These are phyloP conservation scores for Peronospora belbahrii DNA, from an alignment of 352 stramenopile genomes.

Conservation along the genomic window DNA sequence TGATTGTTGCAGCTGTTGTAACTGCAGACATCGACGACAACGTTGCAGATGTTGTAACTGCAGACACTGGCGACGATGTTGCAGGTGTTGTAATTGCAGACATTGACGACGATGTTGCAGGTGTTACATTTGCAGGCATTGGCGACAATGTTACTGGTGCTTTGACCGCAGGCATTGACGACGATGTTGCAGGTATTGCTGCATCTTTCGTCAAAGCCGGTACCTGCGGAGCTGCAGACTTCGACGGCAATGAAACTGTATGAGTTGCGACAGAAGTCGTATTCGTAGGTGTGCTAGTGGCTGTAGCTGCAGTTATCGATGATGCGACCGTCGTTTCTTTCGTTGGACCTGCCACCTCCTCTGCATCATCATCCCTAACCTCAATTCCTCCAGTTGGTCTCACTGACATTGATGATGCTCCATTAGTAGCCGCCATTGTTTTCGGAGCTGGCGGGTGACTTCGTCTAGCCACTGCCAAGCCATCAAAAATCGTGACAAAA, in stretches of 20 bases:
- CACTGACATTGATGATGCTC: slow-evolving; percentile 3
- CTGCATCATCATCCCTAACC: neutral
- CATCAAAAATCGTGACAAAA: slow-evolving; percentile 36
- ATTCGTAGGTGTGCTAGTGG: neutral
- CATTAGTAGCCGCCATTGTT: slow-evolving; percentile 2
- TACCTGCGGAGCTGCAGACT: neutral
- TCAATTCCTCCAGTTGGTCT: neutral
- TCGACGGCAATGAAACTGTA: neutral
- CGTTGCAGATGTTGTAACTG: too few species aligned
- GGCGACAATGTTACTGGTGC: neutral
- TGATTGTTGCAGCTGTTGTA: too few species aligned
- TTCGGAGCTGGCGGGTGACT: slow-evolving; percentile 12
- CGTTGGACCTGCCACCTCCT: slow-evolving; percentile 1
- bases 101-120: too few species aligned
- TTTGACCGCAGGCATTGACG: neutral
- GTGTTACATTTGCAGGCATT: neutral
- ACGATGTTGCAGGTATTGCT: neutral
- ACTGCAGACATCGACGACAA: too few species aligned
- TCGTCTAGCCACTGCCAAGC: slow-evolving; percentile 34
- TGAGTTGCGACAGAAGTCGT: neutral
- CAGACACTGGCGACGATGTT: neutral
- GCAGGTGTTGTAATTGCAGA: neutral
- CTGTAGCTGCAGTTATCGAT: neutral
- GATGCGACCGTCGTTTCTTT: slow-evolving; percentile 1
- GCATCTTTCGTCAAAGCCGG: neutral